These are phyloP conservation scores for Camelina neglecta DNA, from an alignment of 345 rosid genomes.

Conservation along the genomic window DNA sequence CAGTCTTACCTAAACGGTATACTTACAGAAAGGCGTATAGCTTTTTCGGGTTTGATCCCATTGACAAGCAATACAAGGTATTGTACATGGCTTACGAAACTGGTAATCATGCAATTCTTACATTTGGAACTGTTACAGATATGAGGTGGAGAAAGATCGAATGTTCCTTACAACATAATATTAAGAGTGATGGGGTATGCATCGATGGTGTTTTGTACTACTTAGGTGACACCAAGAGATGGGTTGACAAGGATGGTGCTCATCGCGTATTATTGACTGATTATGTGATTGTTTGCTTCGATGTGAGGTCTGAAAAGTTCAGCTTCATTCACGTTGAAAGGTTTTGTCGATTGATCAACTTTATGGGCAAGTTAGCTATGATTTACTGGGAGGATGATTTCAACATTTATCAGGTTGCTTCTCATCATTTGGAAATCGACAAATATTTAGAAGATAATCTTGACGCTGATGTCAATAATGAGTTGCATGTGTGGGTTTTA, in stretches of 20 bases:
- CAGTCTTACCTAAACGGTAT: background rate
- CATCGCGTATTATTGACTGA: background rate
- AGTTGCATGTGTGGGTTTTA: background rate
- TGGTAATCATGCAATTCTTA: background rate
- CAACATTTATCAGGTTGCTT: no score
- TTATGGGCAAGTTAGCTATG: background rate
- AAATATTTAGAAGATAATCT: no score
- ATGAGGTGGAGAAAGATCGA: background rate
- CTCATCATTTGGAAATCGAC: no score
- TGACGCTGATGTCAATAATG: background rate
- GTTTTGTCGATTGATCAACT: background rate
- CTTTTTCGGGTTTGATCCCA: background rate
- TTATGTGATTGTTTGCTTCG: background rate
- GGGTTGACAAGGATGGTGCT: no score
- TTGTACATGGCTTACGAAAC: background rate
- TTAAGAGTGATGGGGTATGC: background rate
- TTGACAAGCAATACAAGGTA: background rate
- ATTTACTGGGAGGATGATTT: background rate
- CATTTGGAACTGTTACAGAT: background rate
- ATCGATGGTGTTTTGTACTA: background rate
- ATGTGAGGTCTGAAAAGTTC: background rate
- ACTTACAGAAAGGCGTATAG: background rate
- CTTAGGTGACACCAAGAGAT: background rate
- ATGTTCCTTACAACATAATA: background rate
- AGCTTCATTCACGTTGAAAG: background rate